These are phyloP conservation scores for Haberlea rhodopensis DNA, from an alignment of 257 asterid species.

Conservation along the genomic window DNA sequence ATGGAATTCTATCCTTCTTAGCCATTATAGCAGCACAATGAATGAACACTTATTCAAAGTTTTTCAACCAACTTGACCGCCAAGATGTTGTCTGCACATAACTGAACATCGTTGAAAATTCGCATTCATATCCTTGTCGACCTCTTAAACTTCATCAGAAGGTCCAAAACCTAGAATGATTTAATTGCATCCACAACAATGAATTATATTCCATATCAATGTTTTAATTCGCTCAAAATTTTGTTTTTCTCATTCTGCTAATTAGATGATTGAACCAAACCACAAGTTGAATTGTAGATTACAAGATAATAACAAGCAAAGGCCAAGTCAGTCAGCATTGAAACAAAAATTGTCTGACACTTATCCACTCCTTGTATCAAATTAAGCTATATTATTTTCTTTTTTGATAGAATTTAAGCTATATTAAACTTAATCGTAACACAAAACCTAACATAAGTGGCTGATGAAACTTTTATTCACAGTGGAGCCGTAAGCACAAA, in stretches of 20 bases:
- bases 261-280: slow-evolving; percentile 6
- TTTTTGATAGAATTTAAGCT: no score
- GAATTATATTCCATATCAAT: background rate
- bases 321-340: no score
- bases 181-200: slow-evolving; percentile 1
- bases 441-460: slow-evolving; percentile 1
- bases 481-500: slow-evolving; percentile 23
- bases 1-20: slow-evolving; percentile 55
- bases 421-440: background rate
- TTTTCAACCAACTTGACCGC: slow-evolving; percentile 21
- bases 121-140: slow-evolving; percentile 25
- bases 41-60: slow-evolving; percentile 18
- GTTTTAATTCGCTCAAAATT: background rate
- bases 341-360: no score
- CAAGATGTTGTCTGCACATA: slow-evolving; percentile 32
- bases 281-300: no score
- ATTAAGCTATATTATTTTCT: no score
- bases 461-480: slow-evolving; percentile 14
- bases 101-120: slow-evolving; percentile 28
- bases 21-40: slow-evolving; percentile 44
- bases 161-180: slow-evolving; percentile 9
- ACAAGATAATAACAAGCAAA: no score
- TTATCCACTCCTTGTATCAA: no score
- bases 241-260: background rate
- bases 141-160: slow-evolving; percentile 21